Evolutionary conservation across 768 basidiomycete species (phyloP).

Genomic region (Lentinula guzmanii): DNA sequence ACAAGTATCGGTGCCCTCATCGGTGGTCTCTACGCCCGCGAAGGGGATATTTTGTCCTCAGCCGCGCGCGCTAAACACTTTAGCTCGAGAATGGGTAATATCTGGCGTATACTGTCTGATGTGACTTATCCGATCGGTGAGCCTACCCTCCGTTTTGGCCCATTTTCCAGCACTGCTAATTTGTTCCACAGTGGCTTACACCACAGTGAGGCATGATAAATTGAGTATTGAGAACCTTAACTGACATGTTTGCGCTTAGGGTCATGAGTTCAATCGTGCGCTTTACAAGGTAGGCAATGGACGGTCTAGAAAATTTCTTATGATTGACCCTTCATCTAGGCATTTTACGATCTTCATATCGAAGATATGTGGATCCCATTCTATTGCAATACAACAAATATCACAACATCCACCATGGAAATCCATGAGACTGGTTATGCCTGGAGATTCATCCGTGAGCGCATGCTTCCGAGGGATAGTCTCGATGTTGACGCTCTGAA

Average conservation of each 20-base stretch:
- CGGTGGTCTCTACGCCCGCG: constrained; percentile 91
- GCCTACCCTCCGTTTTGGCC: constrained; percentile 68
- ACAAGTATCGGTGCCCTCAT: constrained; percentile 92
- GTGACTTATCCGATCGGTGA: constrained; percentile 78
- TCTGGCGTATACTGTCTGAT: constrained; percentile 92
- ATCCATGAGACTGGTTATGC: constrained; percentile 98
- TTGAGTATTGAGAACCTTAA: not conserved
- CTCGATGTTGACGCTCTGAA: not conserved
- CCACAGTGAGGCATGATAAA: constrained; percentile 46
- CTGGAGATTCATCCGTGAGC: constrained; percentile 85
- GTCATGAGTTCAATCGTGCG: constrained; percentile 90
- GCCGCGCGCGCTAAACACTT: constrained; percentile 89
- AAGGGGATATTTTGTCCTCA: constrained; percentile 84
- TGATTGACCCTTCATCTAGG: constrained; percentile 28
- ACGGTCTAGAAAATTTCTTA: not conserved
- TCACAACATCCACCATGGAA: constrained; percentile 94
- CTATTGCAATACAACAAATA: constrained; percentile 98
- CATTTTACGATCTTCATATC: constrained; percentile 91
- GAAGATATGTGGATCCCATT: constrained; percentile 99
- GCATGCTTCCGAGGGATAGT: not conserved
- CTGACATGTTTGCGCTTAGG: constrained; percentile 38
- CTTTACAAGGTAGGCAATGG: constrained; percentile 70
- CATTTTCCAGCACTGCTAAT: constrained; percentile 17
- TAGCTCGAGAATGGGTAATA: constrained; percentile 84
- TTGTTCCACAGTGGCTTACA: constrained; percentile 63